These are phyloP conservation scores for Boletus speciosus DNA, from an alignment of 768 basidiomycete genomes.

Conservation along the genomic window DNA sequence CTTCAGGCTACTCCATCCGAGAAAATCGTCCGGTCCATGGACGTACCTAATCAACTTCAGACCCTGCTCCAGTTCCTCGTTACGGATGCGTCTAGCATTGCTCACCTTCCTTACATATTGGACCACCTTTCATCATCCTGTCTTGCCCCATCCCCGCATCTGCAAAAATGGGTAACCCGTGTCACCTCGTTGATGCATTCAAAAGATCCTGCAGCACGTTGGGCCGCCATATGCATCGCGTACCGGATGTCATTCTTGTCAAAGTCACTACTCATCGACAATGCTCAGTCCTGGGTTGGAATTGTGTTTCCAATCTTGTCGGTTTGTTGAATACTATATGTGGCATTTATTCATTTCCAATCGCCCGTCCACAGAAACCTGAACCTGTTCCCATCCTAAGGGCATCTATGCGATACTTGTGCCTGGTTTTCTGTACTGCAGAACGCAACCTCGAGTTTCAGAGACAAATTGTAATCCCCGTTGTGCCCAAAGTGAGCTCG, in stretches of 20 bases:
- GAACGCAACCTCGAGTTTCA: conserved; percentile 73
- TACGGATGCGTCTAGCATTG: conserved; percentile 58
- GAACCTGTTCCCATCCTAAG: conserved; percentile 59
- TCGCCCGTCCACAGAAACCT: conserved; percentile 50
- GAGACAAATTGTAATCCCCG: conserved; percentile 69
- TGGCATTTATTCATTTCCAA: conserved; percentile 11
- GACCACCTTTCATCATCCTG: conserved; percentile 48
- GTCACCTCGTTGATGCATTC: conserved; percentile 73
- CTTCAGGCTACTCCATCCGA: neutral
- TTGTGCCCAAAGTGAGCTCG: conserved; percentile 65
- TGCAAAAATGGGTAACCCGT: conserved; percentile 73
- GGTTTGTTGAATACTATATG: conserved; percentile 47
- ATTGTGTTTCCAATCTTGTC: conserved; percentile 61
- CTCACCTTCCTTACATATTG: conserved; percentile 58
- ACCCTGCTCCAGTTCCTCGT: conserved; percentile 65
- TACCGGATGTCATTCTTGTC: conserved; percentile 60
- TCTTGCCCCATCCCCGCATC: conserved; percentile 61
- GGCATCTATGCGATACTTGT: conserved; percentile 61
- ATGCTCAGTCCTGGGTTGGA: conserved; percentile 69
- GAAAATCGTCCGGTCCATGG: conserved; percentile 33
- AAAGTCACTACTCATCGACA: conserved; percentile 59
- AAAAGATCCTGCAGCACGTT: conserved; percentile 71
- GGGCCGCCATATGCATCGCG: conserved; percentile 78
- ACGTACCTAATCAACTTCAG: conserved; percentile 52
- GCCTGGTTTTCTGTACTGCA: conserved; percentile 57